Evolutionary conservation across 2,329 filamentous ascomycete species (phyloP), one percentile per base, ranked within the genome.

Genomic region (Triangularia verruculosa): DNA sequence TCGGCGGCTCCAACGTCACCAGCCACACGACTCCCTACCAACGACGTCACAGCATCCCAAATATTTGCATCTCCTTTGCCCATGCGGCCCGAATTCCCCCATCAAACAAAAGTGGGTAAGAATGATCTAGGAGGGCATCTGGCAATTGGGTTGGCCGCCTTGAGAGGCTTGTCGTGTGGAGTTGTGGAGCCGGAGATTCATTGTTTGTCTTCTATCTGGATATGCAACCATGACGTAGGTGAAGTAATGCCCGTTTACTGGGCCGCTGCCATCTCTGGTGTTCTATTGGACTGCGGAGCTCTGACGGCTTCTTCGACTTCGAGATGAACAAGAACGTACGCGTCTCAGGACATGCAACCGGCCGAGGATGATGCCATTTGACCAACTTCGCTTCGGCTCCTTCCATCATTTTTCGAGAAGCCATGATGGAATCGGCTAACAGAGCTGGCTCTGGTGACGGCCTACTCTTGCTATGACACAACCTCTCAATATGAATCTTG

Each of bases 281-380:
- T 39, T 15, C 34, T n/a, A 39, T 39, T 39, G 34, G 34, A 39
- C 34, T 39, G 1, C 13, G 34, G 4, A 47, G 12, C 25, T 17
- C 15, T 54, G 13, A 55, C 43, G 17, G 22, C 43, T 54, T 61
- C 17, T 53, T 22, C 51, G 28, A 58, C 20, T 17, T 20, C n/a
- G 15, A 39, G 34, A 39, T 15, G 34, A 39, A 39, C 34, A 39
- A 39, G 34, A 15, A n/a, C 13, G 34, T 39, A 39, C 34, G 34
- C 15, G 34, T n/a, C 34, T 39, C 34, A 39, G 34, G 13, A 27
- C 52, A 60, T 59, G 43, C 47, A 65, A 66, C 59, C 61, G 57
- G 58, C 61, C 47, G 24, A n/a, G 59, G 55, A 68, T 66, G 63
- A 70, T 67, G 62, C 51, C 61, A 65, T 59, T 53, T 28, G 20